These are phyloP conservation scores for Trypanosoma vivax DNA, from an alignment of 208 protist species.

Conservation along the genomic window DNA sequence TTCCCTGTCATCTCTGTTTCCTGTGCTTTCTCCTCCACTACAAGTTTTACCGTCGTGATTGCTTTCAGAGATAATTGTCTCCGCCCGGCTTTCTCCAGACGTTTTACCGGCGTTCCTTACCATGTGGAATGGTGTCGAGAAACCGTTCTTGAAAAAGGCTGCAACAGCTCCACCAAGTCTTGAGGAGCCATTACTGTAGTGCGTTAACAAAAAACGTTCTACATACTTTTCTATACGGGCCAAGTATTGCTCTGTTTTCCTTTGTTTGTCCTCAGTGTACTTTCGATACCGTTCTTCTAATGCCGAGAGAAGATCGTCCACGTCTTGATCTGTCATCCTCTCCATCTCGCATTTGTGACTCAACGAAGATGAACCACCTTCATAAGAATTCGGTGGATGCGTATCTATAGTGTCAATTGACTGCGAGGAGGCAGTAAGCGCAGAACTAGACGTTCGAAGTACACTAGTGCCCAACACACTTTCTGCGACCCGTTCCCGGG, in stretches of 20 bases:
- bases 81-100: neutral
- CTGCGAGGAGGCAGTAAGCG: no score
- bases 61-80: neutral
- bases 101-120: neutral
- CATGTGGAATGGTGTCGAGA: neutral
- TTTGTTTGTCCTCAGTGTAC: slow-evolving; percentile 40
- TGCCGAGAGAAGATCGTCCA: slow-evolving; percentile 32
- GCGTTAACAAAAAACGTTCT: slow-evolving; percentile 41
- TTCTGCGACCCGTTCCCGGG: no score
- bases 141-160: slow-evolving; percentile 11
- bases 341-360: neutral
- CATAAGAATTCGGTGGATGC: neutral
- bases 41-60: slow-evolving; percentile 5
- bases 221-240: slow-evolving; percentile 49
- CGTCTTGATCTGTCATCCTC: slow-evolving; percentile 16
- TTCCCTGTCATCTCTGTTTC: no score
- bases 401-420: no score
- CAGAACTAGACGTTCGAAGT: no score
- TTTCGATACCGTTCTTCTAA: slow-evolving; percentile 32
- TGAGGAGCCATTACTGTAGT: slow-evolving; percentile 19
- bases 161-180: slow-evolving; percentile 10
- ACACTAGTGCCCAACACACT: no score
- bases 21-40: no score
- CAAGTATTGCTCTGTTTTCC: slow-evolving; percentile 52
- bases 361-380: neutral